Conservation (phyloP, 129 eudicot genomes). For the Erigeron canadensis region DNA sequence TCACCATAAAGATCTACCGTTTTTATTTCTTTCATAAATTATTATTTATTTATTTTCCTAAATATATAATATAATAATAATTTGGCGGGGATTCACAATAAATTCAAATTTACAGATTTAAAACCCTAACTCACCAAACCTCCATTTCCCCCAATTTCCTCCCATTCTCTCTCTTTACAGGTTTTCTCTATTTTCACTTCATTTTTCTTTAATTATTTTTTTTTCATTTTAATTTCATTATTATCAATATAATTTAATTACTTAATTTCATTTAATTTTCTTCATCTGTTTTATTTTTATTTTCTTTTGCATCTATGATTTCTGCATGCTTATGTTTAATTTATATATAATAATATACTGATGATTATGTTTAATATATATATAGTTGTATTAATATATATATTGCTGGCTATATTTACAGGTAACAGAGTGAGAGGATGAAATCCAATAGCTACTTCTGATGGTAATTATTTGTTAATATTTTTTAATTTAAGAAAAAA, state of each 20-base stretch:
- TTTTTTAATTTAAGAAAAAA: too few relatives aligned
- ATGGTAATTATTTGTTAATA: conserved; percentile 15
- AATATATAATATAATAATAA: neutral
- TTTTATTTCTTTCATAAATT: conserved; percentile 14
- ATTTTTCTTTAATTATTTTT: neutral
- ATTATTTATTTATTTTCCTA: neutral
- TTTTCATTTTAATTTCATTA: neutral
- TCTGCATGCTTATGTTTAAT: neutral
- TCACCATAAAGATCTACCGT: conserved; percentile 31
- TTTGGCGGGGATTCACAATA: conserved; percentile 67
- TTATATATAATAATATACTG: neutral
- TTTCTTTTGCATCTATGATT: conserved; percentile 1
- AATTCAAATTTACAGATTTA: conserved; percentile 51
- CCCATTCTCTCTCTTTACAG: conserved; percentile 32
- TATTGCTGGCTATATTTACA: conserved; percentile 14
- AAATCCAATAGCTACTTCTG: conserved; percentile 16
- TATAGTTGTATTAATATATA: too few relatives aligned
- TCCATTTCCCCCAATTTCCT: conserved; percentile 31
- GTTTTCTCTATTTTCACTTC: conserved; percentile 1
- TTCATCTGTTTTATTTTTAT: neutral
- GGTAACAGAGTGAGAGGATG: conserved; percentile 30
- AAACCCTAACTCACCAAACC: conserved; percentile 54
- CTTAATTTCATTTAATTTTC: neutral
- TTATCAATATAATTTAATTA: neutral
- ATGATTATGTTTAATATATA: neutral